Conservation (phyloP, 768 basidiomycete genomes). For the Boletus speciosus region DNA sequence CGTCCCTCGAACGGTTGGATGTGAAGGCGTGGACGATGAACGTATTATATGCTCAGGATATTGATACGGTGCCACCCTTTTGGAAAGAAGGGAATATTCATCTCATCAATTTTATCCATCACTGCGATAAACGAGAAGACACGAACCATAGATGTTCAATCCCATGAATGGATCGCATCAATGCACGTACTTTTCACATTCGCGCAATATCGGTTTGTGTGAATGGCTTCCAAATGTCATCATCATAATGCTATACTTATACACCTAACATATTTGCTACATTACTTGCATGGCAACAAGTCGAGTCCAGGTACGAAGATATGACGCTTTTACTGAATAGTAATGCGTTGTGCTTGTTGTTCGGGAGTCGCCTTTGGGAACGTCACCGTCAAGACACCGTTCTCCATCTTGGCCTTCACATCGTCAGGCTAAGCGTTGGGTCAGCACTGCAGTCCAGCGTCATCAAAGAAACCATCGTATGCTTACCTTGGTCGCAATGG, state of each 20-base stretch:
- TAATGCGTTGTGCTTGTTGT: conserved; percentile 39
- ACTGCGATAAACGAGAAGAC: too few relatives aligned
- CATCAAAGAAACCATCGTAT: background rate
- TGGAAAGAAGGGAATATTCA: too few relatives aligned
- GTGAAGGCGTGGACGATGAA: too few relatives aligned
- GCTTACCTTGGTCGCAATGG: conserved; percentile 41
- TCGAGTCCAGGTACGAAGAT: background rate
- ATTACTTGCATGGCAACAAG: background rate
- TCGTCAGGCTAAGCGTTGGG: conserved; percentile 32
- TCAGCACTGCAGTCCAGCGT: background rate
- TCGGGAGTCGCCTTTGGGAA: conserved; percentile 43
- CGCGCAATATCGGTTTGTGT: too few relatives aligned
- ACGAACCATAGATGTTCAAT: too few relatives aligned
- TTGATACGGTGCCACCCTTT: too few relatives aligned
- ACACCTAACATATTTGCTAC: background rate
- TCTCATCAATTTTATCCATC: too few relatives aligned
- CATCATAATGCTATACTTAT: background rate
- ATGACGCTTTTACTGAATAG: conserved; percentile 3
- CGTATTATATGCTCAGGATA: too few relatives aligned
- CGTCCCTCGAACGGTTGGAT: too few relatives aligned
- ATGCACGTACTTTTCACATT: background rate
- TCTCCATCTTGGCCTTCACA: conserved; percentile 43
- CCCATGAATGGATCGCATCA: too few relatives aligned
- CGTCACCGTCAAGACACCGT: conserved; percentile 42
- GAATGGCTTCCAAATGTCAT: background rate